Base-by-base conservation (phyloP, 2,329 filamentous ascomycete genomes). In the Rhexocercosporidium sp. region DNA sequence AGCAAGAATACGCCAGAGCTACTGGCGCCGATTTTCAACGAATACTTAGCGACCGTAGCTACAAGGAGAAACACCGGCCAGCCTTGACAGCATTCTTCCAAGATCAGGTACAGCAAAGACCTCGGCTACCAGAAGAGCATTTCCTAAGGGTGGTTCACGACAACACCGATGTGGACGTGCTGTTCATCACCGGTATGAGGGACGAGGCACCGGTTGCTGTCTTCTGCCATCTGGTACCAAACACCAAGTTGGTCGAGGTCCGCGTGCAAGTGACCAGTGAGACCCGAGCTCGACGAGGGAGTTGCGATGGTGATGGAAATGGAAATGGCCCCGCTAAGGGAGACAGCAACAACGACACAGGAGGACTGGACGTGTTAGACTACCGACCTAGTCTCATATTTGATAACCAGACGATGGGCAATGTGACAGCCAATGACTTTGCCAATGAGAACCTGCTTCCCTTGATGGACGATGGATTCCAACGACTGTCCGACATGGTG, bases 1-100 rank as follows among this genome's bases (percentile, higher is more conserved):
- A 90, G 79, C 77, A 76, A 72, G 82, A 86, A 75, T 90, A 89
- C 59, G 86, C 87, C 1, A 76, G 71, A 1, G 79, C 78, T 44
- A 83, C 78, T 0, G 83, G 83, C 47, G 82, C 83, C 16, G 79
- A 88, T 65, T 25, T 84, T 0, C 54, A 75, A 12, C 82, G 81
- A 39, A 77, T 90, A 54, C 78, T 88, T 41, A 14, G 37, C 0
- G 83, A 90, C 67, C 87, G 87, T 66, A 77, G 67, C 27, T 91
- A 90, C 77, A 90, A 90, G 74, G 88, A 90, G 77, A 72, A 85
- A 65, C 86, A 90, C 69, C 83, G 87, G 39, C 64, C 78, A 72
- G 79, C 79, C 0, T 75, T 90, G 76, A 85, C 83, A 1, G 67
- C 60, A 1, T 90, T 86, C 68, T 90, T 82, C 76, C 70, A 82